Percentiles rank a stretch among this genome's conserved stretches.
These are phyloP conservation scores for Saccharomycopsis selenospora DNA, from an alignment of 805 yeast species.

Conservation along the genomic window DNA sequence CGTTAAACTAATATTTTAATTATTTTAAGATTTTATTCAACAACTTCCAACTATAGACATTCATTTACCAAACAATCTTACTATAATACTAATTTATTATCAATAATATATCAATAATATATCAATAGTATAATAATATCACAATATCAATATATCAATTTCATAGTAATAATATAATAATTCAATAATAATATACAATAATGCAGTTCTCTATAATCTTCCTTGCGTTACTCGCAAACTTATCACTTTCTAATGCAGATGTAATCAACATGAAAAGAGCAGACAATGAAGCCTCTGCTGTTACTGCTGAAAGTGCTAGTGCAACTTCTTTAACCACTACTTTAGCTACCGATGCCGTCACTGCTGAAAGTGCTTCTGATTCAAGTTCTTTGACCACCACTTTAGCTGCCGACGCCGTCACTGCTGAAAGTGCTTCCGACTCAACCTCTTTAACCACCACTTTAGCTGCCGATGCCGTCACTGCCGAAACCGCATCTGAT, in stretches of 20 bases:
- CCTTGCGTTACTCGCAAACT: not conserved
- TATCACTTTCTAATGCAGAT: conserved; percentile 5
- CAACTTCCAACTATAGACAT: no score
- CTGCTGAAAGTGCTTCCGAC: not conserved
- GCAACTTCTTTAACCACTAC: no score
- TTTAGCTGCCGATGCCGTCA: conserved; percentile 5
- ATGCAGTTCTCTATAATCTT: not conserved
- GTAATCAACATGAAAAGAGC: no score
- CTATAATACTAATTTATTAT: no score
- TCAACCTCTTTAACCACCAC: not conserved
- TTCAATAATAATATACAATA: not conserved
- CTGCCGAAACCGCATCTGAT: conserved; percentile 12
- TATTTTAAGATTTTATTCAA: no score
- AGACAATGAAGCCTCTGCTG: no score
- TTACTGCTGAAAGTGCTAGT: no score
- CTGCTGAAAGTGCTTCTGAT: not conserved
- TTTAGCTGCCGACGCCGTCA: conserved; percentile 4
- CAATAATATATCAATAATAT: no score
- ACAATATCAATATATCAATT: no score
- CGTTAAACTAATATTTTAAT: no score
- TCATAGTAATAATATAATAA: not conserved
- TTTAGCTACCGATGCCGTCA: not conserved
- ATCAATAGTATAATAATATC: no score
- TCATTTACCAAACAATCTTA: no score
- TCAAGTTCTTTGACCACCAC: conserved; percentile 1